A percentile compares a stretch with the other conserved stretches of the same genome.
Evolutionary conservation across 2,329 filamentous ascomycete species (phyloP).

Genomic region (Ophiostoma sp.): DNA sequence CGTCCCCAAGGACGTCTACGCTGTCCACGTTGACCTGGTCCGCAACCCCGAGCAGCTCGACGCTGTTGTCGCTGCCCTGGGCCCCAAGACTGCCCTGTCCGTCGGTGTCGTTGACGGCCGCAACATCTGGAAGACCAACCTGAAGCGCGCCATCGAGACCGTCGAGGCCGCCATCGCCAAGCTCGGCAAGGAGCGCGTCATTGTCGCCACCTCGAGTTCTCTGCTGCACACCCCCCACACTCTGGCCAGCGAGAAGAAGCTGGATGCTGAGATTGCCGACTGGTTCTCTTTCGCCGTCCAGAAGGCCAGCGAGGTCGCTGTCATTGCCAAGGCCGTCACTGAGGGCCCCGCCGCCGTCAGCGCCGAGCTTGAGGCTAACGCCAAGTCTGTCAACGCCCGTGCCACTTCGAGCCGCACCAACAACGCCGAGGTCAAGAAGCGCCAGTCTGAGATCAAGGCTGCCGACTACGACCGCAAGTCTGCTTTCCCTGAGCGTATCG

Average conservation of each 20-base stretch:
- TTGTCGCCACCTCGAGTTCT: constrained; percentile 93
- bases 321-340: constrained; percentile 95
- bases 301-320: constrained; percentile 84
- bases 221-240: constrained; percentile 98
- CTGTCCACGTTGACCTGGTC: constrained; percentile 90
- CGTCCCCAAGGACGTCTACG: constrained; percentile 72
- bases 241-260: constrained; percentile 96
- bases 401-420: constrained; percentile 93
- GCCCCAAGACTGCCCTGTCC: constrained; percentile 83
- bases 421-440: constrained; percentile 94
- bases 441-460: constrained; percentile 78
- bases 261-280: constrained; percentile 84
- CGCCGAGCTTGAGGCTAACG: constrained; percentile 90
- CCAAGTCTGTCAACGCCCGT: constrained; percentile 86
- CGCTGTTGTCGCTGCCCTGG: constrained; percentile 73
- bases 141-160: constrained; percentile 86
- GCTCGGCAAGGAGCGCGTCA: constrained; percentile 94
- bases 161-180: constrained; percentile 87
- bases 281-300: constrained; percentile 98
- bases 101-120: constrained; percentile 96
- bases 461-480: constrained; percentile 91
- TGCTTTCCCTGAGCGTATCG: constrained; percentile 76
- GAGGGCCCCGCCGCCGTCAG: constrained; percentile 82
- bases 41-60: constrained; percentile 97
- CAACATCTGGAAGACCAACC: constrained; percentile 99